A percentile compares a stretch with the other conserved stretches of the same genome.
These are phyloP conservation scores for Apophysomyces trapeziformis DNA, from an alignment of 371 early-diverging fungal genomes.

Conservation along the genomic window DNA sequence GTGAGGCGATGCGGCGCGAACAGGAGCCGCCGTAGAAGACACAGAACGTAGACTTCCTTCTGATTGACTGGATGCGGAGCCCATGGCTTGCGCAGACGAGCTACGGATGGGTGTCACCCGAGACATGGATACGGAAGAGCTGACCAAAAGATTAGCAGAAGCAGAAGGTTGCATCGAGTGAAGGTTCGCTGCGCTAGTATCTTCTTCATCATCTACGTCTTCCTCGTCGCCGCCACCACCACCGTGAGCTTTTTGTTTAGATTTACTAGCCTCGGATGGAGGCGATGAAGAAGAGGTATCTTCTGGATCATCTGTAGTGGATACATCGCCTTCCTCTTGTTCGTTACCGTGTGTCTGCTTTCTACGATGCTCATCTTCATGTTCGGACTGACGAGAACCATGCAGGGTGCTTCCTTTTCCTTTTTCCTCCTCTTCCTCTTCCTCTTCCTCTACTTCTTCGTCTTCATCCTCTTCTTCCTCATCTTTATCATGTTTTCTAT, in stretches of 20 bases:
- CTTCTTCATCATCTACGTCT: background rate
- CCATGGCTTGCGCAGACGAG: background rate
- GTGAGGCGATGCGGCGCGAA: background rate
- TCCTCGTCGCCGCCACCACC: background rate
- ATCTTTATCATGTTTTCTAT: slow-evolving; percentile 17
- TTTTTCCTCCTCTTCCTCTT: slow-evolving; percentile 11
- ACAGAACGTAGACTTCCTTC: background rate
- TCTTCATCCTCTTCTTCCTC: slow-evolving; percentile 22
- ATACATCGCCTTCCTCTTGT: background rate
- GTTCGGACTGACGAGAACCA: background rate
- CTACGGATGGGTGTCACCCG: background rate
- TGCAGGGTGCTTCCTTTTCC: background rate
- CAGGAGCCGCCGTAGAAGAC: background rate
- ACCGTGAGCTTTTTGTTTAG: background rate
- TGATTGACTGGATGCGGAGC: background rate
- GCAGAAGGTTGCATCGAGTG: background rate
- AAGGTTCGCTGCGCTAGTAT: background rate
- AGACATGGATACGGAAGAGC: slow-evolving; percentile 1
- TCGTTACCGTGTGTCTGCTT: background rate
- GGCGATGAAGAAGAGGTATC: background rate
- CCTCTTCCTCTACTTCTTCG: slow-evolving; percentile 18
- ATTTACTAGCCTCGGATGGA: background rate
- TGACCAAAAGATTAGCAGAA: background rate
- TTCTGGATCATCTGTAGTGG: background rate
- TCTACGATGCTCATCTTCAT: background rate